phyloP scores from a whole-genome alignment of 768 basidiomycete species.

The Russula sp. region DNA sequence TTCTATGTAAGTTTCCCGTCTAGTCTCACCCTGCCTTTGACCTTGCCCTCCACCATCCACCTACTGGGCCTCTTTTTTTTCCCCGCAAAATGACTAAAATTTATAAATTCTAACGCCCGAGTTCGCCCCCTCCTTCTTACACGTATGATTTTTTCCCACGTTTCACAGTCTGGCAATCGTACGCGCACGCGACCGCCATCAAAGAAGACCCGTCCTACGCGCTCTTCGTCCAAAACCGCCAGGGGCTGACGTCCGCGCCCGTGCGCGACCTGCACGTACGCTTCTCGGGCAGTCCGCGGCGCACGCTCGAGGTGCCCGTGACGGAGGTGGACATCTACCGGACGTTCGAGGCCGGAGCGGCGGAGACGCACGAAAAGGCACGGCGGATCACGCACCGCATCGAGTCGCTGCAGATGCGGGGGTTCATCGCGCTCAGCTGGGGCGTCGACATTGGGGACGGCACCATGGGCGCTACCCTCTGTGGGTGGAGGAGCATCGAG shows the following conservation, averaged over 20 bases:
- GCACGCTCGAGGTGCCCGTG: neutral
- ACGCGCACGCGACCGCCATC: neutral
- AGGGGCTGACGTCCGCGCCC: neutral
- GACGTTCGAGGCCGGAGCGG: neutral
- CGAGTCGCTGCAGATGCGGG: neutral
- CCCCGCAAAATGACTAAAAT: too few species aligned
- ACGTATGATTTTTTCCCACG: too few species aligned
- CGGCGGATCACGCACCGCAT: neutral
- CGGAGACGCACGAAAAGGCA: neutral
- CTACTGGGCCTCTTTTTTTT: too few species aligned
- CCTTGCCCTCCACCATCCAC: too few species aligned
- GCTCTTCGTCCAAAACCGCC: neutral
- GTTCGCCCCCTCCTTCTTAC: neutral
- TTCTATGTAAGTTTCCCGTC: constrained; percentile 2
- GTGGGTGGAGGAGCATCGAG: constrained; percentile 6
- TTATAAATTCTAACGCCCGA: too few species aligned
- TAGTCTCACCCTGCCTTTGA: too few species aligned
- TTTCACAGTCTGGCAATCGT: constrained; percentile 4
- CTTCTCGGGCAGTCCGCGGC: neutral
- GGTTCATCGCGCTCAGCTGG: neutral
- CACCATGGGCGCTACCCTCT: neutral
- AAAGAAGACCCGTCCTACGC: constrained; percentile 2
- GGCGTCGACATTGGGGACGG: neutral
- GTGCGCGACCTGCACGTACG: neutral
- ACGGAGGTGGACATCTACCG: neutral